Evolutionary conservation across 495 filamentous ascomycete genomes (phyloP).

Genomic region (Evernia prunastri): DNA sequence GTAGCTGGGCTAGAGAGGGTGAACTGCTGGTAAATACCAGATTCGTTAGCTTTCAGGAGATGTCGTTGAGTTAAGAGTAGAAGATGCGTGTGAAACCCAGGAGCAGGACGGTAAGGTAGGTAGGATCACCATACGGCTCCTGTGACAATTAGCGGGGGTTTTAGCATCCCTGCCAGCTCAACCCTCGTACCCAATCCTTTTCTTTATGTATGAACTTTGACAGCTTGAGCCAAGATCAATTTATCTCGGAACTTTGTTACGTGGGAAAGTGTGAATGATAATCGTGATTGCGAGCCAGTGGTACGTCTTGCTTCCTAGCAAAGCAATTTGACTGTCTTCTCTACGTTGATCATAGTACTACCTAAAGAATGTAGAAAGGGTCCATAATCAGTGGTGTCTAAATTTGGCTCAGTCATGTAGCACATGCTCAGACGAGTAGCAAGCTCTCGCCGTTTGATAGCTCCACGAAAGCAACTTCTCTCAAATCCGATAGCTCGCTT

Average conservation of each 20-base stretch:
- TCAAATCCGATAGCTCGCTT: conserved; percentile 23
- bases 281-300: neutral
- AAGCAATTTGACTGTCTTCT: too few species aligned
- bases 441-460: conserved; percentile 41
- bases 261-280: neutral
- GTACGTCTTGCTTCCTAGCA: neutral
- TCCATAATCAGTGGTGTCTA: neutral
- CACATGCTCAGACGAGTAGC: conserved; percentile 25
- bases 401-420: neutral
- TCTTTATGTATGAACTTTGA: neutral
- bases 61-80: neutral
- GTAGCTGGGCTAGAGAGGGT: neutral
- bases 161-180: too few species aligned
- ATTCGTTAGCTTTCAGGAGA: neutral
- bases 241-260: neutral
- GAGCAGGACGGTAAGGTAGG: neutral
- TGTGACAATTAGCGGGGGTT: too few species aligned
- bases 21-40: neutral
- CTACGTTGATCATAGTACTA: neutral
- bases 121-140: neutral
- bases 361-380: neutral
- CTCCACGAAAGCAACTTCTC: conserved; percentile 34
- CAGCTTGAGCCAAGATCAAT: too few species aligned
- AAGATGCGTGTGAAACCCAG: neutral
- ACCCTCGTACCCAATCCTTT: too few species aligned